phyloP scores from a whole-genome alignment of 495 filamentous ascomycete species.

The Aspergillus olivimuriae region DNA sequence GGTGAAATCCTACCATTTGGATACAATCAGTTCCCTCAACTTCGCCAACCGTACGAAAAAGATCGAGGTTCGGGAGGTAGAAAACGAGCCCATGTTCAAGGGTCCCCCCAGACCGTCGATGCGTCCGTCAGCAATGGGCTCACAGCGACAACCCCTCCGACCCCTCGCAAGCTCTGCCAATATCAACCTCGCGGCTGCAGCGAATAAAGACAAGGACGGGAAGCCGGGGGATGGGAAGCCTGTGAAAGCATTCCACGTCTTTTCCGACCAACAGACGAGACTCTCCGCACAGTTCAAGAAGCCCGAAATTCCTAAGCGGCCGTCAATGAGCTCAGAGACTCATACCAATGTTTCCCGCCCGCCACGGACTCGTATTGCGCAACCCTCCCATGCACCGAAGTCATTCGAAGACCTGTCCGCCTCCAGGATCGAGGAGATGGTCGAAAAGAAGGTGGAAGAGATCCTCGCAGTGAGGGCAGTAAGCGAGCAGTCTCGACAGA shows the following conservation, averaged over 20 bases:
- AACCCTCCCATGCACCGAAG: slow-evolving; percentile 22
- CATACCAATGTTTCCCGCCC: slow-evolving; percentile 21
- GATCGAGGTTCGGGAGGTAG: slow-evolving; percentile 89
- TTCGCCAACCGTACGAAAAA: slow-evolving; percentile 95
- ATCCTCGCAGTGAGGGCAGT: slow-evolving; percentile 66
- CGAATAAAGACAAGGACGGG: slow-evolving; percentile 40
- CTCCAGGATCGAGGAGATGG: slow-evolving; percentile 80
- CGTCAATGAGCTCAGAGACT: slow-evolving; percentile 35
- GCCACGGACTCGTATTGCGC: slow-evolving; percentile 20
- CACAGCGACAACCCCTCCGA: slow-evolving; percentile 67
- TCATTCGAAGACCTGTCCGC: slow-evolving; percentile 52
- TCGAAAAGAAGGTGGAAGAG: slow-evolving; percentile 85
- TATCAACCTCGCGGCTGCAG: slow-evolving; percentile 46
- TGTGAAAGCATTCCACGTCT: slow-evolving; percentile 75
- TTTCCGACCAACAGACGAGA: slow-evolving; percentile 59
- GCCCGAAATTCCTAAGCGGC: slow-evolving; percentile 29
- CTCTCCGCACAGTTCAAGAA: slow-evolving; percentile 32
- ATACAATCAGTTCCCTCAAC: slow-evolving; percentile 89
- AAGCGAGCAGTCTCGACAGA: slow-evolving; percentile 41
- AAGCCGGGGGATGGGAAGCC: slow-evolving; percentile 59
- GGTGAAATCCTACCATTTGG: slow-evolving; percentile 79
- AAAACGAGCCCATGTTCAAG: slow-evolving; percentile 85
- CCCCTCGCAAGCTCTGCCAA: slow-evolving; percentile 59
- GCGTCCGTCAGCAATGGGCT: slow-evolving; percentile 38
- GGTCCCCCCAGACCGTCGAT: slow-evolving; percentile 50